phyloP scores from a whole-genome alignment of 2,329 filamentous ascomycete genomes.

The Paracoccidioides brasiliensis region DNA sequence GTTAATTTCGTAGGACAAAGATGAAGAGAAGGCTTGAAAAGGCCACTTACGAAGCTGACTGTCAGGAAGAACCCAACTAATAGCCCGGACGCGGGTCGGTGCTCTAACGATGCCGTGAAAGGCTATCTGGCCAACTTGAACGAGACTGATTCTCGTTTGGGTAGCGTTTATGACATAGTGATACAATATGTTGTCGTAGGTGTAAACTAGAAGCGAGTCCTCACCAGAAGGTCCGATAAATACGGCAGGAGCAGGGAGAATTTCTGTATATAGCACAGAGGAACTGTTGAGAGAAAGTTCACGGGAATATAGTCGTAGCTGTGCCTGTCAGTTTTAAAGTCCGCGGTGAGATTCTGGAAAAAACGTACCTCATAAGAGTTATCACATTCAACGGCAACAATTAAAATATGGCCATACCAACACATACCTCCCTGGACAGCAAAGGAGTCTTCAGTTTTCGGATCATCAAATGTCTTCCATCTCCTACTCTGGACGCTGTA shows the following conservation, averaged over 20 bases:
- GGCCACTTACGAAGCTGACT: conserved; percentile 55
- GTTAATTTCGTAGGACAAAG: conserved; percentile 8
- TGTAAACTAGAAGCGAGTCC: conserved; percentile 91
- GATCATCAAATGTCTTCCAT: conserved; percentile 87
- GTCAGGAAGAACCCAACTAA: conserved; percentile 93
- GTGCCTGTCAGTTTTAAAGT: conserved; percentile 10
- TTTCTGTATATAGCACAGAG: conserved; percentile 62
- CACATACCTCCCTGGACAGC: conserved; percentile 92
- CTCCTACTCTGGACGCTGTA: conserved; percentile 89
- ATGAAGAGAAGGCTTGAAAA: not conserved
- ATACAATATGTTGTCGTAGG: conserved; percentile 88
- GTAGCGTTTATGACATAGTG: conserved; percentile 78
- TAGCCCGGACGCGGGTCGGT: conserved; percentile 76
- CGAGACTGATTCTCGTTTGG: conserved; percentile 57
- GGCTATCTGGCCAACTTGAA: conserved; percentile 95
- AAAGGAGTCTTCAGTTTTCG: conserved; percentile 75
- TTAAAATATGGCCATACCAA: conserved; percentile 92
- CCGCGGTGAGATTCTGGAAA: not conserved
- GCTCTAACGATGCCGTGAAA: conserved; percentile 94
- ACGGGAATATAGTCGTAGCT: conserved; percentile 81
- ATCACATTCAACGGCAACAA: conserved; percentile 81
- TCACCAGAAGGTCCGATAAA: conserved; percentile 79
- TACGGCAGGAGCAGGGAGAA: conserved; percentile 73
- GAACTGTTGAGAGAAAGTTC: conserved; percentile 64
- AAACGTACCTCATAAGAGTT: conserved; percentile 55